Evolutionary conservation across 1,139 yeast genomes (phyloP), one percentile per base, ranked within the genome.

Genomic region (Geotrichum phurueaensis): DNA sequence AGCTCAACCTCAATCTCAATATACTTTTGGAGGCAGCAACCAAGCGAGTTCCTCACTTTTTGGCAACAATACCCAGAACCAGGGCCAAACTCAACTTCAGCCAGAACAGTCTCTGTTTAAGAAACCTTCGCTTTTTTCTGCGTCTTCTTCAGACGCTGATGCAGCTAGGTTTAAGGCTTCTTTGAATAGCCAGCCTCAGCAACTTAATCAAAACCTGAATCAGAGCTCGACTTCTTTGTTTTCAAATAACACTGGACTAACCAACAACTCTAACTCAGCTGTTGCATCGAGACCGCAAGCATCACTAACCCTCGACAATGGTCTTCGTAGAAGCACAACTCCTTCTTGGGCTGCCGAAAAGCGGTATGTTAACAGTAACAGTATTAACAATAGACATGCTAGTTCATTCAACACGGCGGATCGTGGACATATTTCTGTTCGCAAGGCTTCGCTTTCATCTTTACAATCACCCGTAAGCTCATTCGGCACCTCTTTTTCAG

Each of bases 401-500:
- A 61, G 63, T 47, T 61, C 63, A 25, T 61, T 61, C 33, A 61
- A 52, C 25, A 59, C 59, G 18, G 33, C 58, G 9, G 63, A 61
- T 22, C 56, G 61, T 13, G 57, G 27, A 6, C 55, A 60, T 4
- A 20, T 57, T 9, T 25, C 62, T 22, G 55, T 51, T 23, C 54
- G 64, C 22, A 60, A 60, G 51, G 57, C 62, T 12, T 58, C 61
- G 3, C n/a, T 58, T 13, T 54, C 62, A 23, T 55, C 59, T 22
- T 49, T 58, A 12, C 63, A 60, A 51, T 62, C 64, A 10, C 64
- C 64, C 9, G 49, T 60, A 12, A 54, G 47, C 22, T 50, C 63
- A 20, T 65, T 63, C 55, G 66, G 67, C 13, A 60, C 56, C 2
- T 60, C 65, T 9, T 68, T 69, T 36, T 68, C 69, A 33, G 71